These are phyloP conservation scores for Penicillium psychrosexuale DNA, from an alignment of 2,329 filamentous ascomycete species.

Conservation along the genomic window DNA sequence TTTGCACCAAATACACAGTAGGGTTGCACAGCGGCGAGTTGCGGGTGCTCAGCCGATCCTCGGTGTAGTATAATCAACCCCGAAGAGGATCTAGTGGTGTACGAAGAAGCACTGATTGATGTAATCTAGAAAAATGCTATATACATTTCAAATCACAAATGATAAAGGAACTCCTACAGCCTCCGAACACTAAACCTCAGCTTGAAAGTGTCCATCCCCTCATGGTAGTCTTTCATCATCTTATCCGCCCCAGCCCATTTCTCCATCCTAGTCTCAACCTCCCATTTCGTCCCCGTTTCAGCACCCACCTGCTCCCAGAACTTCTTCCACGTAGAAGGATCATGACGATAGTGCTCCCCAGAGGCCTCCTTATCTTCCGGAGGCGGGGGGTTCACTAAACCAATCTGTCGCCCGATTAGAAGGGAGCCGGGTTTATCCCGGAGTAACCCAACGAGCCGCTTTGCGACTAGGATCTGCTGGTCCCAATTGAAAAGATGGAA, in stretches of 20 bases:
- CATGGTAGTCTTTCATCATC: conserved; percentile 11
- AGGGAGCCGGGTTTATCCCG: conserved; percentile 23
- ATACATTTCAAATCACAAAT: background rate
- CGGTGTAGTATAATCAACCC: background rate
- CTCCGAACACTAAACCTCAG: conserved; percentile 17
- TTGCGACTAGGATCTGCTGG: conserved; percentile 30
- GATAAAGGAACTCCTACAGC: background rate
- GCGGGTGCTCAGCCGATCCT: background rate
- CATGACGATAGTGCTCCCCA: conserved; percentile 45
- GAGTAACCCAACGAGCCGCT: conserved; percentile 33
- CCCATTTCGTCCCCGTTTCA: conserved; percentile 52
- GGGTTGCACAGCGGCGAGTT: background rate
- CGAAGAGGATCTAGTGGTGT: background rate
- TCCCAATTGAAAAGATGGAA: conserved; percentile 43
- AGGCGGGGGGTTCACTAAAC: conserved; percentile 12
- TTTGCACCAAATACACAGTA: background rate
- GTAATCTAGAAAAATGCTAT: background rate
- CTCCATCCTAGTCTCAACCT: conserved; percentile 31
- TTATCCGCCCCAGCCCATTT: conserved; percentile 13
- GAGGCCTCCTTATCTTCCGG: conserved; percentile 7
- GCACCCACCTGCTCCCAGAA: conserved; percentile 55
- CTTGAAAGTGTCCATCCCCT: conserved; percentile 14
- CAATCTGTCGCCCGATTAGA: conserved; percentile 25
- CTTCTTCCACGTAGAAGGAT: conserved; percentile 50
- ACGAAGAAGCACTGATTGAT: background rate